Base-by-base conservation (phyloP, 2,329 filamentous ascomycete genomes). In the Apiospora sp. region DNA sequence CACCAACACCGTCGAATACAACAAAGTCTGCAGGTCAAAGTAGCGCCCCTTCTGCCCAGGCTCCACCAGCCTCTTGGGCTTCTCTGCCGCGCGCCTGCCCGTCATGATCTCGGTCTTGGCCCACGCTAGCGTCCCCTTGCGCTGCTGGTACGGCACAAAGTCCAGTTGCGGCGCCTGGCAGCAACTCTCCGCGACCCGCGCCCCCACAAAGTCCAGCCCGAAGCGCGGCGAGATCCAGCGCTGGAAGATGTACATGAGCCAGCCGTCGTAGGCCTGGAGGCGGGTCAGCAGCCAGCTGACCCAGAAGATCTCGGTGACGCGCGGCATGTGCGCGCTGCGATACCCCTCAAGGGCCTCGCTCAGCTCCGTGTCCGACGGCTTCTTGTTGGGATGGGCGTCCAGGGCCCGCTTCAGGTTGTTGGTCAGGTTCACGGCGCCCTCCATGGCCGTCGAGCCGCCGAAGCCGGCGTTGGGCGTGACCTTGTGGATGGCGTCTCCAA, bases 401-500 rank as follows among this genome's bases (percentile, higher is more conserved):
- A 75, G 27, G 49, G 67, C 67, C 22, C 34, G 46, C 2, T 78
- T 61, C 4, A 83, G 73, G 3, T 75, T 69, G 61, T 81, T 81
- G 30, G 78, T 75, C 16, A 83, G 72, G 10, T 72, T 70, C 3
- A 80, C 82, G 1, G 79, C 80, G 61, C 77, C 77, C 73, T 84
- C 82, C 22, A 84, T 81, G 1, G 80, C 80, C n/a, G 72, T 77
- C 73, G 83, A 83, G 16, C 79, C 82, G 12, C 82, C 82, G 73
- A 82, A 80, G 4, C 80, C 82, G 22, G 78, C 71, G 61, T 82
- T 82, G 1, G 79, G 78, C 10, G 80, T 81, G 76, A 74, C 46
- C 78, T 81, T 84, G 72, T 84, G 81, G 7, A 77, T 79, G 3
- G 81, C 77, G 72, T 84, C 83, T 3, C 83, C 82, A 0, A 82